These are phyloP conservation scores for Herpetomonas tarakana DNA, from an alignment of 208 protist species.

Conservation along the genomic window DNA sequence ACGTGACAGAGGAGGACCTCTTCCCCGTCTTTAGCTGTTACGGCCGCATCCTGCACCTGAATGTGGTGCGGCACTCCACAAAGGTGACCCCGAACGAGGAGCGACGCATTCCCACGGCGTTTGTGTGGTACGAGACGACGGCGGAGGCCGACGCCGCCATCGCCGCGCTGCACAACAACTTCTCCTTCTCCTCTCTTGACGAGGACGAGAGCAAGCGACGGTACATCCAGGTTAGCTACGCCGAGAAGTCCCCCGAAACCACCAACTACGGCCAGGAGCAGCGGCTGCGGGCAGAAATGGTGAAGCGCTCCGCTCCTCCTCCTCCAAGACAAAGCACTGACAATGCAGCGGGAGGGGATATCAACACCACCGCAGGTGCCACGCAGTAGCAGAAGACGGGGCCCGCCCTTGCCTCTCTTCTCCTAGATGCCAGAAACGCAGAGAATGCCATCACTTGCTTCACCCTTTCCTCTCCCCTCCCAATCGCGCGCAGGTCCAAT, in stretches of 20 bases:
- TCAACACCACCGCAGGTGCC: no score
- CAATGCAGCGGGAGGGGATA: no score
- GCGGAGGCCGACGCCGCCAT: conserved; percentile 63
- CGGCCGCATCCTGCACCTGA: conserved; percentile 54
- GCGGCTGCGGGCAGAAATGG: conserved; percentile 33
- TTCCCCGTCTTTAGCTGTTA: conserved; percentile 60
- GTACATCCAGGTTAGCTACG: conserved; percentile 72
- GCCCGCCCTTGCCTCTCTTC: no score
- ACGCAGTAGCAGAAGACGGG: no score
- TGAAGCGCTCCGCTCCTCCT: not conserved
- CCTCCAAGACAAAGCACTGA: no score
- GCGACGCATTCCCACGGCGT: conserved; percentile 51
- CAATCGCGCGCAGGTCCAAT: no score
- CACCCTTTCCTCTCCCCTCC: no score
- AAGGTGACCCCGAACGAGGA: conserved; percentile 57
- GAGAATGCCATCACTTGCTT: no score
- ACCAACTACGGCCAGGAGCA: conserved; percentile 43
- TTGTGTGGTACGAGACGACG: conserved; percentile 65
- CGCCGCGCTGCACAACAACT: conserved; percentile 61
- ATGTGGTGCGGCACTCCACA: conserved; percentile 58
- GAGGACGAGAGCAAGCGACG: conserved; percentile 49
- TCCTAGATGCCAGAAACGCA: no score
- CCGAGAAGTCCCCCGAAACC: conserved; percentile 46
- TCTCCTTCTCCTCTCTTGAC: conserved; percentile 51
- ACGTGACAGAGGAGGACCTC: conserved; percentile 59